Conservation (phyloP, 305 asterid genomes). For the Fraxinus sp. region DNA sequence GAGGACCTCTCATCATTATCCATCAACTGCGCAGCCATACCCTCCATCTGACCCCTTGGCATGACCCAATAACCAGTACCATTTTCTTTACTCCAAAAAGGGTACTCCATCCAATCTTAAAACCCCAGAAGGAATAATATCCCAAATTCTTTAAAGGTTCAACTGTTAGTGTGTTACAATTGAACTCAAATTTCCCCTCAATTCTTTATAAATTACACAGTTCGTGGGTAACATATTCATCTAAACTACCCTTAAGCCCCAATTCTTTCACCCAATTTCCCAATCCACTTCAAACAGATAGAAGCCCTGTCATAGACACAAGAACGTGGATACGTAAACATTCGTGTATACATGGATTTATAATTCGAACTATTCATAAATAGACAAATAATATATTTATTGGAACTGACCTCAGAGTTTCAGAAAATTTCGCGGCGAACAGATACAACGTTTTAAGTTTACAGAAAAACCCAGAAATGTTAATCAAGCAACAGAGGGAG, state of each 20-base stretch:
- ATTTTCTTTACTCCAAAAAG: conserved; percentile 37
- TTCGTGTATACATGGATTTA: background rate
- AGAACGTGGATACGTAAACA: background rate
- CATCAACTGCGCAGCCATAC: conserved; percentile 28
- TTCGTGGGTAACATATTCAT: conserved; percentile 29
- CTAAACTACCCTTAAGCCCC: background rate
- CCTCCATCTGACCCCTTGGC: conserved; percentile 43
- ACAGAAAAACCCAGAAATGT: conserved; percentile 12
- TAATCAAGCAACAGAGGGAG: background rate
- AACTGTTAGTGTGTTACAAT: conserved; percentile 24
- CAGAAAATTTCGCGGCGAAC: background rate
- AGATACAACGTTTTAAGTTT: background rate
- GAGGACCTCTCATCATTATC: conserved; percentile 37
- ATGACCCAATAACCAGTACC: conserved; percentile 34
- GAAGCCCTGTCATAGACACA: background rate
- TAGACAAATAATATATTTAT: too few relatives aligned
- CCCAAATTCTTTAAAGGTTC: background rate
- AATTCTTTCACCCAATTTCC: background rate
- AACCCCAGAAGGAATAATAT: conserved; percentile 16
- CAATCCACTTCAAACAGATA: background rate
- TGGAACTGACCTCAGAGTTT: conserved; percentile 1
- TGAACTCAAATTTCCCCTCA: conserved; percentile 22
- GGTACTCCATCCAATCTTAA: conserved; percentile 45
- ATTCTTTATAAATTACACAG: conserved; percentile 15
- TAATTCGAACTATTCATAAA: background rate